Conservation (phyloP, 202 grass and related monocot species). For the Carex sylvatica region DNA sequence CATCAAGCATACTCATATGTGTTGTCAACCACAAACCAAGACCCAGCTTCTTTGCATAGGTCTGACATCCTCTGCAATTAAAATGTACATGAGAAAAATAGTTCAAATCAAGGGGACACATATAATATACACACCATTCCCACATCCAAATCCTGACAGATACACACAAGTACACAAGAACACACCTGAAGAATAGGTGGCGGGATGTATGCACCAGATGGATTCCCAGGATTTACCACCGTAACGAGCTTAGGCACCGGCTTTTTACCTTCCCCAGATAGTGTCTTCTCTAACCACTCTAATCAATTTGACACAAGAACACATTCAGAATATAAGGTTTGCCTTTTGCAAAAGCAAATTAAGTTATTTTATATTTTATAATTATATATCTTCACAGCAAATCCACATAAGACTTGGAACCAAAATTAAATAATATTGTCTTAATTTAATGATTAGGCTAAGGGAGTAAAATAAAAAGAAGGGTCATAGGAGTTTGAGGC, state of each 20-base stretch:
- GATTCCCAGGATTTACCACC: slow-evolving; percentile 98
- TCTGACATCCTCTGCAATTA: slow-evolving; percentile 86
- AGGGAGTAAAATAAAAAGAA: not conserved
- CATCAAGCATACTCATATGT: slow-evolving; percentile 89
- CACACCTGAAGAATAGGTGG: slow-evolving; percentile 57
- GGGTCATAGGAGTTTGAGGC: not conserved
- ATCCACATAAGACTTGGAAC: not conserved
- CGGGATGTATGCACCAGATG: slow-evolving; percentile 76
- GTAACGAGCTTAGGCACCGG: slow-evolving; percentile 85
- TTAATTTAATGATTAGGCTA: not conserved
- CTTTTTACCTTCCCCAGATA: slow-evolving; percentile 44
- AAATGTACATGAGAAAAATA: slow-evolving; percentile 26
- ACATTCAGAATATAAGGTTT: slow-evolving; percentile 25
- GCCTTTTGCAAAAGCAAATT: not conserved
- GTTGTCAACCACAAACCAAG: slow-evolving; percentile 95
- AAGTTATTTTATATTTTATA: not conserved
- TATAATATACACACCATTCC: not conserved
- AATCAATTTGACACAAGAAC: slow-evolving; percentile 30
- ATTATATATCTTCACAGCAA: not conserved
- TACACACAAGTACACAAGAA: slow-evolving; percentile 12
- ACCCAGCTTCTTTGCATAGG: slow-evolving; percentile 67
- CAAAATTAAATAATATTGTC: not conserved
- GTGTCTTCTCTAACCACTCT: slow-evolving; percentile 82
- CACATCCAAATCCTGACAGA: not conserved
- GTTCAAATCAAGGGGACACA: not conserved